A percentile compares a stretch with the other conserved stretches of the same genome.
phyloP scores from a whole-genome alignment of 225 moss, liverwort and hornwort genomes.

The Rhytidiadelphus loreus region DNA sequence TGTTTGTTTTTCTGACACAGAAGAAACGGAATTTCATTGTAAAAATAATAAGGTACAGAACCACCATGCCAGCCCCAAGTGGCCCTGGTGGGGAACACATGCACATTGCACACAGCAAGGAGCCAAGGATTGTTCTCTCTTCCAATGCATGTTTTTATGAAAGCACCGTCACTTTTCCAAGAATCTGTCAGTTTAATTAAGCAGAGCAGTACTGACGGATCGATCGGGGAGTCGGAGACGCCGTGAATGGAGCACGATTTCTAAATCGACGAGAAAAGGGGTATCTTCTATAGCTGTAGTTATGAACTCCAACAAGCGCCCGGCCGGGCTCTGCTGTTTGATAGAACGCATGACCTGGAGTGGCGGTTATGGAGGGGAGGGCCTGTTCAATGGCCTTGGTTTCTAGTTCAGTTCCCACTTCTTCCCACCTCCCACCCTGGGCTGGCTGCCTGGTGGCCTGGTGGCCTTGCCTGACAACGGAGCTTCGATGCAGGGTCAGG shows the following conservation, averaged over 20 bases:
- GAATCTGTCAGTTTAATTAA: background rate
- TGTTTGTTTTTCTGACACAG: no score
- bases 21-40: no score
- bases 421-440: no score
- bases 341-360: slow-evolving; percentile 6
- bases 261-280: background rate
- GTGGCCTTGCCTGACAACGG: background rate
- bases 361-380: slow-evolving; percentile 19
- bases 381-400: slow-evolving; percentile 8
- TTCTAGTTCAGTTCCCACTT: background rate
- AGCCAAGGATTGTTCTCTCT: no score
- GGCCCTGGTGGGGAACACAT: no score
- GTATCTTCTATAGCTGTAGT: background rate
- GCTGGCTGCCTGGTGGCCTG: no score
- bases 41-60: no score
- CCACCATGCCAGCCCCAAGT: no score
- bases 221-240: background rate
- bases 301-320: background rate
- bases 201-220: background rate
- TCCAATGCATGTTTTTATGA: no score
- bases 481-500: background rate
- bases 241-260: background rate
- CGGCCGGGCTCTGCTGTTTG: background rate
- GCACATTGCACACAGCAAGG: no score
- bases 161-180: no score